Conservation (phyloP, 2,329 filamentous ascomycete species). For the Coleophoma crateriformis region DNA sequence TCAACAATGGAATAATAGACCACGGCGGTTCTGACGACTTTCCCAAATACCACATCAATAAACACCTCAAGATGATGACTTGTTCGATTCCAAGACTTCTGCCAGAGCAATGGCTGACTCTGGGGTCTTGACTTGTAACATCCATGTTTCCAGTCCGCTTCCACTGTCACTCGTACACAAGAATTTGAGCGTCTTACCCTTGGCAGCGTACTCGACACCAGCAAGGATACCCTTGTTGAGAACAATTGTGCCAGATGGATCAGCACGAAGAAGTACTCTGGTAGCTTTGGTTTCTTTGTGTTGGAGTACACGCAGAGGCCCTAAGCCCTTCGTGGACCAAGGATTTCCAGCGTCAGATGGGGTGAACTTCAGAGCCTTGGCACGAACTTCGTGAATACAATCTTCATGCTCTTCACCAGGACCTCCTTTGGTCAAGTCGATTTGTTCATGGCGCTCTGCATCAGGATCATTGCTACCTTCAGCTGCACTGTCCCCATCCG, state of each 20-base stretch:
- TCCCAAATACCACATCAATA: neutral
- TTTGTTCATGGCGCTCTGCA: constrained; percentile 59
- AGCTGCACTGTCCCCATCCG: constrained; percentile 21
- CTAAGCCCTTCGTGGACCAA: constrained; percentile 68
- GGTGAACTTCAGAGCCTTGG: constrained; percentile 62
- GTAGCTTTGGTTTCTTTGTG: constrained; percentile 63
- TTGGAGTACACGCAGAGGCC: constrained; percentile 66
- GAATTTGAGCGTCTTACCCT: constrained; percentile 55
- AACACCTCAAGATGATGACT: constrained; percentile 20
- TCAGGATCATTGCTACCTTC: constrained; percentile 32
- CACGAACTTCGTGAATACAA: constrained; percentile 62
- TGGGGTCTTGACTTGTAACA: constrained; percentile 61
- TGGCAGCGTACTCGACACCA: constrained; percentile 55
- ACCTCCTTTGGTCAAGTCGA: constrained; percentile 61
- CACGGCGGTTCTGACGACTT: too few species aligned
- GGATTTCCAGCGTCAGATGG: constrained; percentile 42
- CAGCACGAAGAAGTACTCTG: constrained; percentile 67
- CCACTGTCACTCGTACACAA: constrained; percentile 52
- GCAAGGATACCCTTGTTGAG: constrained; percentile 65
- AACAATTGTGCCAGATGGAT: constrained; percentile 67
- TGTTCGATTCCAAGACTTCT: constrained; percentile 40
- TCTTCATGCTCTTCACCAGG: constrained; percentile 70
- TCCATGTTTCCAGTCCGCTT: constrained; percentile 61
- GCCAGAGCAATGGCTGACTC: constrained; percentile 43
- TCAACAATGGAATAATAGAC: too few species aligned